Evolutionary conservation across 768 basidiomycete species (phyloP).

Genomic region (Psilocybe sp.): DNA sequence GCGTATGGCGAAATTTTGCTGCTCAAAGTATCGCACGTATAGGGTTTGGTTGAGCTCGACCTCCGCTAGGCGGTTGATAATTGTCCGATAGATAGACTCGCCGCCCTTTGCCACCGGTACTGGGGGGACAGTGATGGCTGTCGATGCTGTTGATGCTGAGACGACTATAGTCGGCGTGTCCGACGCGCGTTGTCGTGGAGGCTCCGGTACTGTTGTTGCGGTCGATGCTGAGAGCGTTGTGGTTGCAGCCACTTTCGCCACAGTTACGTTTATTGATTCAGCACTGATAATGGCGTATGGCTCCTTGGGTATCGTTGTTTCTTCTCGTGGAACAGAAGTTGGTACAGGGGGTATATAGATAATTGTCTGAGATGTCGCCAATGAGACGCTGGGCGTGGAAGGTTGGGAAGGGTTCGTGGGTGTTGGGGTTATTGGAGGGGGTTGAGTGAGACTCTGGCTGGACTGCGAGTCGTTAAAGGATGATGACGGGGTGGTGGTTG

Average conservation of each 20-base stretch:
- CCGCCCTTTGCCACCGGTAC: conserved; percentile 38
- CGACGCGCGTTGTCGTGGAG: neutral
- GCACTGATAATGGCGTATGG: too few relatives aligned
- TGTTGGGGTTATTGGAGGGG: neutral
- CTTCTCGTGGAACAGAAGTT: too few relatives aligned
- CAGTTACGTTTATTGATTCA: too few relatives aligned
- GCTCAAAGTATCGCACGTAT: conserved; percentile 82
- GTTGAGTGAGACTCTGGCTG: neutral
- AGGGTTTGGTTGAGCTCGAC: conserved; percentile 88
- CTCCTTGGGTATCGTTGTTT: too few relatives aligned
- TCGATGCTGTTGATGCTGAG: conserved; percentile 11
- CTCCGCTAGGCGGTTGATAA: conserved; percentile 86
- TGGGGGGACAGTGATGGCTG: conserved; percentile 10
- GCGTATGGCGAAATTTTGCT: conserved; percentile 76
- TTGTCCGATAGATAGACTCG: conserved; percentile 94
- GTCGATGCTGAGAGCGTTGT: neutral
- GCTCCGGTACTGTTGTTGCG: conserved; percentile 3
- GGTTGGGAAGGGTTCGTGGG: neutral
- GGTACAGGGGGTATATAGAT: too few relatives aligned
- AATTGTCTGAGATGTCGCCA: too few relatives aligned
- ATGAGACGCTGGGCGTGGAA: too few relatives aligned
- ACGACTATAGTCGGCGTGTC: conserved; percentile 7
- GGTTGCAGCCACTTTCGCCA: neutral
- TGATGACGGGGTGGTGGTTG: too few relatives aligned
- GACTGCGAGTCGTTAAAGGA: neutral